These are phyloP conservation scores for Nectriaceae sp. DNA, from an alignment of 2,329 filamentous ascomycete species.

Conservation along the genomic window DNA sequence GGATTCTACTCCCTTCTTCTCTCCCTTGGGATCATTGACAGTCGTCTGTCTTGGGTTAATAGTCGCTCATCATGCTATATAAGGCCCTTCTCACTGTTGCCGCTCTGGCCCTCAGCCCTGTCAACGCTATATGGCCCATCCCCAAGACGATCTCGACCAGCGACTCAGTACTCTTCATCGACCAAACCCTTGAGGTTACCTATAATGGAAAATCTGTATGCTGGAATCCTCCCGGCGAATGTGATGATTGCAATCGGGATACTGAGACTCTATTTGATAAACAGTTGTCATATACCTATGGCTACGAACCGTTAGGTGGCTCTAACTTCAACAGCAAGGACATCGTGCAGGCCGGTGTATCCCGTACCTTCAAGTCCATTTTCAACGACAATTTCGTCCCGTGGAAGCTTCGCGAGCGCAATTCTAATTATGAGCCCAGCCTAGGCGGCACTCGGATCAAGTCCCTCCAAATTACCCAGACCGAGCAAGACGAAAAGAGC, in stretches of 20 bases:
- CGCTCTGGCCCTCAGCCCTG: slow-evolving; percentile 43
- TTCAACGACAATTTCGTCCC: slow-evolving; percentile 72
- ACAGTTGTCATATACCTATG: slow-evolving; percentile 52
- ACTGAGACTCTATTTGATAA: slow-evolving; percentile 36
- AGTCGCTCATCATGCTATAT: slow-evolving; percentile 28
- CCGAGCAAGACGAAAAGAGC: slow-evolving; percentile 41
- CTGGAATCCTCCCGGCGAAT: slow-evolving; percentile 38
- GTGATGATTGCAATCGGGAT: slow-evolving; percentile 19
- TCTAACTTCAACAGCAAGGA: slow-evolving; percentile 49
- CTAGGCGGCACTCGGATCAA: slow-evolving; percentile 50
- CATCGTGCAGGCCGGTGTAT: slow-evolving; percentile 57
- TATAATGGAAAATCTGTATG: slow-evolving; percentile 62
- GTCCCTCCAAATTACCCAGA: slow-evolving; percentile 64
- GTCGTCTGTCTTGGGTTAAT: background rate
- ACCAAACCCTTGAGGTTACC: slow-evolving; percentile 51
- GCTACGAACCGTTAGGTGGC: slow-evolving; percentile 42
- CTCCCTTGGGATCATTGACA: background rate
- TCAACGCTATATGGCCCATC: slow-evolving; percentile 59
- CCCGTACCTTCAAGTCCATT: slow-evolving; percentile 63
- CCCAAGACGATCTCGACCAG: slow-evolving; percentile 55
- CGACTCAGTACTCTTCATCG: slow-evolving; percentile 54
- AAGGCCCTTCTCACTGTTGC: slow-evolving; percentile 39
- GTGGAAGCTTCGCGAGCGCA: slow-evolving; percentile 73
- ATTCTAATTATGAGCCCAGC: slow-evolving; percentile 65
- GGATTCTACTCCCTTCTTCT: background rate